Conservation (phyloP, 345 rosid species). For the Rhizophora mangle region DNA sequence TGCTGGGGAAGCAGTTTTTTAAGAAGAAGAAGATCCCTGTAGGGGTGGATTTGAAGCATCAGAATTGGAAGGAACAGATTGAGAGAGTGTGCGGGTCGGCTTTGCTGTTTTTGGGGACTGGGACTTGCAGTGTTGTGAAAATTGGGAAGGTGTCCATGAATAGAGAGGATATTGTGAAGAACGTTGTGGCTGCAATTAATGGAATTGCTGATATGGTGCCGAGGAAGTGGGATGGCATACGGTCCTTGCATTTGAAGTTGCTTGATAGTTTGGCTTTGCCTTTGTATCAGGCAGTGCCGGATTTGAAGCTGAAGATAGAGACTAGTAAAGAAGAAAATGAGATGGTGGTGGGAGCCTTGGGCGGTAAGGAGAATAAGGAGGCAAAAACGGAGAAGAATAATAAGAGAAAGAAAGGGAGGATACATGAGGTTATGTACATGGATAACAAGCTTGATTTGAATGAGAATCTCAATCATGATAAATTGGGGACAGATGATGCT, state of each 20-base stretch:
- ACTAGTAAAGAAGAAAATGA: conserved; percentile 23
- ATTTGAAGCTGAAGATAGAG: conserved; percentile 60
- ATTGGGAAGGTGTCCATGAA: conserved; percentile 61
- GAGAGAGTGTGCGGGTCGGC: conserved; percentile 57
- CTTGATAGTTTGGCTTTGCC: conserved; percentile 72
- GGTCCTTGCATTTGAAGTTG: conserved; percentile 72
- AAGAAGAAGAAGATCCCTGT: conserved; percentile 65
- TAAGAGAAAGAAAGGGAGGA: conserved; percentile 64
- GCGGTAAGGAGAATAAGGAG: conserved; percentile 1
- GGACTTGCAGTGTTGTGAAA: conserved; percentile 68
- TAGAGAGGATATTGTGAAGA: conserved; percentile 39
- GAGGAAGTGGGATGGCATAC: conserved; percentile 57
- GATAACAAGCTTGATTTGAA: conserved; percentile 34
- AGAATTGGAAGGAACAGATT: conserved; percentile 79
- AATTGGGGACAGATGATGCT: conserved; percentile 23
- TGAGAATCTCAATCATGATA: conserved; percentile 31
- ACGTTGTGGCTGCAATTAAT: conserved; percentile 54
- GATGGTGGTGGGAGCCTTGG: conserved; percentile 7
- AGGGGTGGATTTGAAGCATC: conserved; percentile 59
- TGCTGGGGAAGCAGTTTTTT: conserved; percentile 72
- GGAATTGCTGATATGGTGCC: conserved; percentile 64
- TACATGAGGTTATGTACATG: conserved; percentile 76
- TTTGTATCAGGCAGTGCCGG: conserved; percentile 65
- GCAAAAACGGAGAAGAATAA: conserved; percentile 21
- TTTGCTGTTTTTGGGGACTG: conserved; percentile 56